These are phyloP conservation scores for Epichloe brachyelytri DNA, from an alignment of 2,329 filamentous ascomycete species.

Conservation along the genomic window DNA sequence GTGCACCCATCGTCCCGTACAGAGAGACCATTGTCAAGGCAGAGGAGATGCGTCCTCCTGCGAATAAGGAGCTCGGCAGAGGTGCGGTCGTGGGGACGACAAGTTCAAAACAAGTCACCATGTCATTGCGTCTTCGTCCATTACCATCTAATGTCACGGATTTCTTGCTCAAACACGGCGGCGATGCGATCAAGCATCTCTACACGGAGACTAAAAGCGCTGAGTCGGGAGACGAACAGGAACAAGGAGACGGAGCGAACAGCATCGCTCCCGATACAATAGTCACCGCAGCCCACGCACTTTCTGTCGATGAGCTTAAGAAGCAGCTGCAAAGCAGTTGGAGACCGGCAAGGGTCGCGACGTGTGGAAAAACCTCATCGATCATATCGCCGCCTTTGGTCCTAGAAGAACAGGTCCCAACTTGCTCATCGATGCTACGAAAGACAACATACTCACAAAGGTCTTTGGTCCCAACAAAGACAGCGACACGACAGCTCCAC, in stretches of 20 bases:
- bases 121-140: constrained; percentile 66
- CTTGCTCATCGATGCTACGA: constrained; percentile 72
- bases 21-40: constrained; percentile 80
- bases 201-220: constrained; percentile 53
- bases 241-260: constrained; percentile 20
- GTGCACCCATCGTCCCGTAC: constrained; percentile 90
- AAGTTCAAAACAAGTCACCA: constrained; percentile 71
- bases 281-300: constrained; percentile 42
- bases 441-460: constrained; percentile 56
- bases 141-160: constrained; percentile 68
- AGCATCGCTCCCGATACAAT: constrained; percentile 42
- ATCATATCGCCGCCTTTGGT: constrained; percentile 82
- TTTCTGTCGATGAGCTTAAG: constrained; percentile 68
- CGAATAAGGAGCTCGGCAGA: constrained; percentile 72
- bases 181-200: constrained; percentile 62
- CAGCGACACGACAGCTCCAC: constrained; percentile 20
- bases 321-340: constrained; percentile 56
- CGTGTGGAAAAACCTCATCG: constrained; percentile 59
- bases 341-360: constrained; percentile 62
- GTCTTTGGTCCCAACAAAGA: constrained; percentile 40
- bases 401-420: constrained; percentile 79
- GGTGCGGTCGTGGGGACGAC: constrained; percentile 66
- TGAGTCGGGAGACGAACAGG: constrained; percentile 17
- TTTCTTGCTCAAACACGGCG: constrained; percentile 69
- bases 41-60: constrained; percentile 83